These are phyloP conservation scores for Aspergillus fumigatiaffinis DNA, from an alignment of 2,329 filamentous ascomycete genomes.

Conservation along the genomic window DNA sequence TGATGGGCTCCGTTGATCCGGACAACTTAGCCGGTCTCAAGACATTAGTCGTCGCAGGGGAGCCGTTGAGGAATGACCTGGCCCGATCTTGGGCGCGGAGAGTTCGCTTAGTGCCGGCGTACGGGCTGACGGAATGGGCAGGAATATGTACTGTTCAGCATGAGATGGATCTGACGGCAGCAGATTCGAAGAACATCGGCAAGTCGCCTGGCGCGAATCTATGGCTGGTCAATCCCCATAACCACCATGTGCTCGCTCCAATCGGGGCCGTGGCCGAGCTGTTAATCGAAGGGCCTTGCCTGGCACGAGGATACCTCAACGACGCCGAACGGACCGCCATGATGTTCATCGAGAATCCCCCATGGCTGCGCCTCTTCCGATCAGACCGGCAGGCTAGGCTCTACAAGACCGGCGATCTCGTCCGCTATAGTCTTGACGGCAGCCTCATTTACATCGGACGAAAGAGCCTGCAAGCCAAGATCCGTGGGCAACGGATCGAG, in stretches of 20 bases:
- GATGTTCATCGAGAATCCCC: neutral
- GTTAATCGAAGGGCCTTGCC: neutral
- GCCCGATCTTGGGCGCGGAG: too few relatives aligned
- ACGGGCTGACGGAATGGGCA: too few relatives aligned
- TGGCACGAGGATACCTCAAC: neutral
- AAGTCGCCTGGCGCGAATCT: neutral
- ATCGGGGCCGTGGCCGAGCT: slow-evolving; percentile 51
- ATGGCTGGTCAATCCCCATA: neutral
- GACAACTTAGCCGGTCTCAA: neutral
- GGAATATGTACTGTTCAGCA: neutral
- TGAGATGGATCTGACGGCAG: neutral
- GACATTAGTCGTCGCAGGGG: too few relatives aligned
- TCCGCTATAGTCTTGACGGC: neutral
- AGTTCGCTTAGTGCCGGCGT: too few relatives aligned
- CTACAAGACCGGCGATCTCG: neutral
- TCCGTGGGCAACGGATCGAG: neutral
- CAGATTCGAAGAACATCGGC: neutral
- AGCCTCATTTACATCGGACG: neutral
- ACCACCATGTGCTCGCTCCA: slow-evolving; percentile 32
- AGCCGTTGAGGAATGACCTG: too few relatives aligned
- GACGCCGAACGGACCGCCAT: neutral
- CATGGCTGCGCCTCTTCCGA: neutral
- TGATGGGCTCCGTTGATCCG: neutral
- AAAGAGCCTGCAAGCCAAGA: neutral
- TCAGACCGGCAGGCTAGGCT: neutral